Conservation (phyloP, 306 rosid genomes). For the Ceratonia siliqua region DNA sequence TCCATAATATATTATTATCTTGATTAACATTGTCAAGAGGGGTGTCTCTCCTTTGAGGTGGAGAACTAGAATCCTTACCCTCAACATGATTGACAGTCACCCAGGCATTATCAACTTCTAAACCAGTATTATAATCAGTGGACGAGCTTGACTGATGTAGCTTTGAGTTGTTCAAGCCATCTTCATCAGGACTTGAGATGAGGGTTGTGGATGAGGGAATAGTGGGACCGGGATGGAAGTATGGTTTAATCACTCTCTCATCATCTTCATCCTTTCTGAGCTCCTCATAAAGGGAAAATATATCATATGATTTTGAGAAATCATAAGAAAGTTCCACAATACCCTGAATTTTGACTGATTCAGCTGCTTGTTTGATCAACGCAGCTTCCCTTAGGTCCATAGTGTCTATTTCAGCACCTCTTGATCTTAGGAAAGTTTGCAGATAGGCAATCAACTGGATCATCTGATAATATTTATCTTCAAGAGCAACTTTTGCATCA, state of each 20-base stretch:
- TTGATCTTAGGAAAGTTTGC: slow-evolving; percentile 45
- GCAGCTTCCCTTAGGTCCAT: slow-evolving; percentile 44
- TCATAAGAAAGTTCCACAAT: slow-evolving; percentile 37
- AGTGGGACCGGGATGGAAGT: not conserved
- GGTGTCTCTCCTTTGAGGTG: slow-evolving; percentile 6
- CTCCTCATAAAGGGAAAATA: slow-evolving; percentile 36
- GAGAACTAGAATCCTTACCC: slow-evolving; percentile 22
- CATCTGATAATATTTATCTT: slow-evolving; percentile 54
- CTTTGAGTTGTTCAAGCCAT: not conserved
- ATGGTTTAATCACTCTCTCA: slow-evolving; percentile 31
- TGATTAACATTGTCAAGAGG: not conserved
- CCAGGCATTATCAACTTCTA: not conserved
- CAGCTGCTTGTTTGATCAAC: slow-evolving; percentile 41
- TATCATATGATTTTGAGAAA: slow-evolving; percentile 35
- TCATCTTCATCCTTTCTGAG: slow-evolving; percentile 24
- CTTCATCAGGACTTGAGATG: slow-evolving; percentile 21
- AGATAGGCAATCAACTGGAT: slow-evolving; percentile 49
- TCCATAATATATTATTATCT: not conserved
- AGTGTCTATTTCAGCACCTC: slow-evolving; percentile 33
- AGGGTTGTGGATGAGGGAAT: slow-evolving; percentile 23
- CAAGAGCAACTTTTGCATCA: slow-evolving; percentile 63
- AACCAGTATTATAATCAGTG: slow-evolving; percentile 5
- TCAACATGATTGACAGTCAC: not conserved
- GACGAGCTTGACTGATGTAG: not conserved
- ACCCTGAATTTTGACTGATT: slow-evolving; percentile 34